Percentiles rank a stretch among this genome's conserved stretches.
Conservation (phyloP, 2,329 filamentous ascomycete species). For the Sclerotinia spermophila region DNA sequence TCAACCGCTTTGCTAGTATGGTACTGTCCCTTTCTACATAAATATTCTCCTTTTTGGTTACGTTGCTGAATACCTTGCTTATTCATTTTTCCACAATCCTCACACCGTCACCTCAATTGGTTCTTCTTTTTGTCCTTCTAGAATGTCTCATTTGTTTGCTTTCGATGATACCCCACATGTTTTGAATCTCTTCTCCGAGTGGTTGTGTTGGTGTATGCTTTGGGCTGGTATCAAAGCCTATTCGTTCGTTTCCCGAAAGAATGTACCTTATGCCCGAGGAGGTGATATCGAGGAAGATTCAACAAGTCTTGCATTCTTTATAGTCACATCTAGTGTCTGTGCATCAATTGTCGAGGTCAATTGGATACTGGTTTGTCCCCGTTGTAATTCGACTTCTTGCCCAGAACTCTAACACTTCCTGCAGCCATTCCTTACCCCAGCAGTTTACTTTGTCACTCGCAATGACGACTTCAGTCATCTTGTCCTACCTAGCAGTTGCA, state of each 20-base stretch:
- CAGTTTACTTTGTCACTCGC: constrained; percentile 11
- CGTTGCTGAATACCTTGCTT: neutral
- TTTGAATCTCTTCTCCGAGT: constrained; percentile 12
- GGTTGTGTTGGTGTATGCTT: constrained; percentile 13
- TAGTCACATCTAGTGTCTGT: constrained; percentile 14
- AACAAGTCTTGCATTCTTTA: constrained; percentile 17
- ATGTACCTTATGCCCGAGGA: neutral
- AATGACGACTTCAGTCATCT: neutral
- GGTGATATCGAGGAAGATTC: neutral
- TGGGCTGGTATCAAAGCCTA: constrained; percentile 17
- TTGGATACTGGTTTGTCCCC: constrained; percentile 17
- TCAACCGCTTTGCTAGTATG: neutral
- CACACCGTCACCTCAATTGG: neutral
- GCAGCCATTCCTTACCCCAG: constrained; percentile 17
- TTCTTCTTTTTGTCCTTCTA: constrained; percentile 6
- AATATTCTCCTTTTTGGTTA: neutral
- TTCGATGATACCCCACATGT: constrained; percentile 6
- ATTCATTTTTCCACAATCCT: neutral
- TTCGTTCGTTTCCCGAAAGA: constrained; percentile 7
- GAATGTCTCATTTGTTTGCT: constrained; percentile 8
- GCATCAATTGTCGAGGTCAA: constrained; percentile 12
- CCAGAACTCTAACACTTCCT: neutral
- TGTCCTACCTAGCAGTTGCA: neutral
- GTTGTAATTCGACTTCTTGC: neutral
- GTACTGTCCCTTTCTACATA: neutral